Conservation (phyloP, 2,329 filamentous ascomycete species). For the Xylariaceae sp. region DNA sequence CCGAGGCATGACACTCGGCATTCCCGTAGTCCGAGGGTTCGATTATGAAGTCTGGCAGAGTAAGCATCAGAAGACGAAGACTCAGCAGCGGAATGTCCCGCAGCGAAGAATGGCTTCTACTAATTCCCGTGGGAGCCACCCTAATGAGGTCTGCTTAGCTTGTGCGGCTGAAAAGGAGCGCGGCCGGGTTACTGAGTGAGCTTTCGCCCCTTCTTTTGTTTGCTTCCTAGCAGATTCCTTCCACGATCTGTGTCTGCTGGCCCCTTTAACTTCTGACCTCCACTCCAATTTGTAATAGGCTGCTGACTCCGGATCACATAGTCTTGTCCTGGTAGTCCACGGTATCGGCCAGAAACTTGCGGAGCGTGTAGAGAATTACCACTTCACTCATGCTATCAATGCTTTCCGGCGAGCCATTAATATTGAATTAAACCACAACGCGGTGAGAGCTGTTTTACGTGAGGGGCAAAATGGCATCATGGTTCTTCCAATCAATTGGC, state of each 20-base stretch:
- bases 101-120: conserved; percentile 28
- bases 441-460: conserved; percentile 71
- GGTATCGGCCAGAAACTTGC: conserved; percentile 96
- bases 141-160: conserved; percentile 44
- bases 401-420: conserved; percentile 83
- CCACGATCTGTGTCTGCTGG: neutral
- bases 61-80: conserved; percentile 52
- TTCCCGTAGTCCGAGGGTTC: conserved; percentile 87
- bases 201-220: neutral
- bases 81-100: conserved; percentile 27
- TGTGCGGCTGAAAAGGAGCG: conserved; percentile 61
- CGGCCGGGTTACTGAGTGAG: conserved; percentile 68
- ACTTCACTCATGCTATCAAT: conserved; percentile 96
- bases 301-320: conserved; percentile 5
- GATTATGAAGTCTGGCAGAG: conserved; percentile 72
- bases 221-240: neutral
- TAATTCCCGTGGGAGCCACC: conserved; percentile 25
- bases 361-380: conserved; percentile 89
- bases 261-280: neutral
- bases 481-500: conserved; percentile 93
- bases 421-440: conserved; percentile 69
- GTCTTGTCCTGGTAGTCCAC: conserved; percentile 80
- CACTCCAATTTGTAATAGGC: neutral
- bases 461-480: conserved; percentile 83
- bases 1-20: conserved; percentile 76